Conservation (phyloP, 2,329 filamentous ascomycete species). For the Botrytis porri region DNA sequence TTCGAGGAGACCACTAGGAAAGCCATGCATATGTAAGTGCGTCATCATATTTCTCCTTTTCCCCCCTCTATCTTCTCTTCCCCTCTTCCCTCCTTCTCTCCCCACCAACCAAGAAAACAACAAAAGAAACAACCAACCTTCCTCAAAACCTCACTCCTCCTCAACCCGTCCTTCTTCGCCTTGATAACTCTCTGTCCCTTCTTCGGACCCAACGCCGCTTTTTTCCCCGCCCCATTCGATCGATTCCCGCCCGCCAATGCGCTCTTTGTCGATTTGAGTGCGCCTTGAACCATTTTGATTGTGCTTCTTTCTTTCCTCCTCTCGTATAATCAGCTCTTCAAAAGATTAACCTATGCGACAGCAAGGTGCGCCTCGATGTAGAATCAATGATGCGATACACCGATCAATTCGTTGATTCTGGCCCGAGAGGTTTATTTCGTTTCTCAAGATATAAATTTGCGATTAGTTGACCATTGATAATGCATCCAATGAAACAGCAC, state of each 20-base stretch:
- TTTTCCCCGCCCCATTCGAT: conserved; percentile 28
- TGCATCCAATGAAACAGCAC: background rate
- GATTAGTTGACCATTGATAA: background rate
- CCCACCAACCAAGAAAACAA: background rate
- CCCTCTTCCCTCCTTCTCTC: background rate
- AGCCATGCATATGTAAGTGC: conserved; percentile 17
- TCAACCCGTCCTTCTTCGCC: conserved; percentile 60
- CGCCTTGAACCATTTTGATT: conserved; percentile 37
- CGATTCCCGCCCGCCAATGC: conserved; percentile 13
- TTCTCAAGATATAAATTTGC: background rate
- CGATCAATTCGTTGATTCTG: background rate
- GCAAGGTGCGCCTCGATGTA: no score
- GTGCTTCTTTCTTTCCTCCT: background rate
- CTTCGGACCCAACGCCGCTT: conserved; percentile 47
- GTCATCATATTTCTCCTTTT: background rate
- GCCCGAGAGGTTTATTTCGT: background rate
- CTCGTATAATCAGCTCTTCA: background rate
- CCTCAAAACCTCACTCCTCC: conserved; percentile 59
- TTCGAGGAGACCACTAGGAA: conserved; percentile 10
- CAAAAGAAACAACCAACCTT: conserved; percentile 45
- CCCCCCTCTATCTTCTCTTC: background rate
- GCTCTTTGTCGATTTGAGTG: conserved; percentile 35
- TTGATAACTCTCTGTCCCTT: conserved; percentile 61
- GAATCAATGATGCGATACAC: background rate
- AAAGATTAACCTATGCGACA: background rate